Conservation (phyloP, 768 basidiomycete genomes). For the Naganishia onofrii region DNA sequence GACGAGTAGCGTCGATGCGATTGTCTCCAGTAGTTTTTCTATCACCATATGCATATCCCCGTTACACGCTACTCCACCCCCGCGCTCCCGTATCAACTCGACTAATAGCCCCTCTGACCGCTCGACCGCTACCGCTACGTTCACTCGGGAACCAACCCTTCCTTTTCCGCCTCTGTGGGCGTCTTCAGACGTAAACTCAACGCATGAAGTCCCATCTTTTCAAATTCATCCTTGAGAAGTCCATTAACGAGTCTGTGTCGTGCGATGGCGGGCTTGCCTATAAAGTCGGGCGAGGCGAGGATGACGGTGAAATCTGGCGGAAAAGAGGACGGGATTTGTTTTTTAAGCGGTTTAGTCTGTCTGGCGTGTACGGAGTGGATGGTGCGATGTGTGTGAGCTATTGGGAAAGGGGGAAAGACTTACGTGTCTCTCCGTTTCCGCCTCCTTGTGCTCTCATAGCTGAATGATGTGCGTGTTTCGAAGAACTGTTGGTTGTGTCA, state of each 20-base stretch:
- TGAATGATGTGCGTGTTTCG: conserved; percentile 53
- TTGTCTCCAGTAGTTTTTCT: background rate
- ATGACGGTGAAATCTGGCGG: conserved; percentile 49
- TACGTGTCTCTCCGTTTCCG: conserved; percentile 55
- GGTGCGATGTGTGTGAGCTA: background rate
- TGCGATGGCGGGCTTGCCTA: conserved; percentile 48
- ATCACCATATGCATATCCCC: background rate
- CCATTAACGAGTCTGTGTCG: conserved; percentile 55
- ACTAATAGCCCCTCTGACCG: too few species aligned
- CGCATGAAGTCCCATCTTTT: conserved; percentile 54
- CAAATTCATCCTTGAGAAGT: conserved; percentile 54
- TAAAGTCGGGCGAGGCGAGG: conserved; percentile 44
- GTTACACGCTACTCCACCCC: background rate
- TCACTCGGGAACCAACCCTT: conserved; percentile 27
- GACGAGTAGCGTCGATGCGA: conserved; percentile 18
- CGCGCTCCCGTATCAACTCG: background rate
- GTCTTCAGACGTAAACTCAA: conserved; percentile 53
- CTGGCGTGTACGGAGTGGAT: background rate
- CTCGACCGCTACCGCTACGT: background rate
- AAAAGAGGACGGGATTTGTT: background rate
- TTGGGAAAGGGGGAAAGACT: conserved; percentile 31
- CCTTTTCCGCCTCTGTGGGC: conserved; percentile 51
- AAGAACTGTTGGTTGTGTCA: conserved; percentile 33
- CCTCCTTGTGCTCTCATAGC: conserved; percentile 54
- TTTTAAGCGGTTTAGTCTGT: too few species aligned